phyloP scores from a whole-genome alignment of 495 filamentous ascomycete species.

The Penicillium diatomitis region DNA sequence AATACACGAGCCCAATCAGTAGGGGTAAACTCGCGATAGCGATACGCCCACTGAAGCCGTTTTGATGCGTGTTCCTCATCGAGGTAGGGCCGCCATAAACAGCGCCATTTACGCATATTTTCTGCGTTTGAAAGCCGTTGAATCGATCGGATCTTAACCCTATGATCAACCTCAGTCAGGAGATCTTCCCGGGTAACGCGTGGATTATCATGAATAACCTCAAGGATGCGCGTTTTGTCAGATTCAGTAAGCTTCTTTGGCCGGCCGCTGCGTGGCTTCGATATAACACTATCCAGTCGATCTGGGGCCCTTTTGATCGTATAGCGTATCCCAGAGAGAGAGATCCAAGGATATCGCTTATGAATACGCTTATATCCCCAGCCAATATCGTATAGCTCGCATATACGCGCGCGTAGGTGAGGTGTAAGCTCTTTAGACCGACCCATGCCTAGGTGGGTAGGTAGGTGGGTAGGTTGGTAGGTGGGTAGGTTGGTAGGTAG shows the following conservation, averaged over 20 bases:
- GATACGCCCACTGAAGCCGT: not conserved
- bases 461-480: too few species aligned
- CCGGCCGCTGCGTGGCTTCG: slow-evolving; percentile 2
- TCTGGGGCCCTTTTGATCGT: not conserved
- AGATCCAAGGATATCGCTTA: not conserved
- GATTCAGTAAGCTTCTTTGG: slow-evolving; percentile 6
- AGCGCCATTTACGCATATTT: slow-evolving; percentile 6
- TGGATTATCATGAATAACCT: slow-evolving; percentile 4
- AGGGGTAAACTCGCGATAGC: not conserved
- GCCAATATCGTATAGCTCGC: not conserved
- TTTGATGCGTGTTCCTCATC: not conserved
- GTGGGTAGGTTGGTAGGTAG: too few species aligned
- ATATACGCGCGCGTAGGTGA: not conserved
- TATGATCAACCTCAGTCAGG: slow-evolving; percentile 4
- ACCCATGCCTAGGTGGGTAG: too few species aligned
- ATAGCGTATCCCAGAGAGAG: not conserved
- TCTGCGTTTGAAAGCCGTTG: slow-evolving; percentile 1
- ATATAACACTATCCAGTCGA: not conserved
- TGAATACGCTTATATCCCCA: not conserved
- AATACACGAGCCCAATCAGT: slow-evolving; percentile 1
- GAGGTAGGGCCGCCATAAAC: not conserved
- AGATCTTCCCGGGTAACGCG: slow-evolving; percentile 5
- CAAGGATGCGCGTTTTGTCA: slow-evolving; percentile 1
- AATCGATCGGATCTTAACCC: slow-evolving; percentile 4
- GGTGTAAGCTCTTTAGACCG: not conserved